Evolutionary conservation across 176 grass and related monocot species (phyloP).

Genomic region (Ampelocalamus luodianensis): DNA sequence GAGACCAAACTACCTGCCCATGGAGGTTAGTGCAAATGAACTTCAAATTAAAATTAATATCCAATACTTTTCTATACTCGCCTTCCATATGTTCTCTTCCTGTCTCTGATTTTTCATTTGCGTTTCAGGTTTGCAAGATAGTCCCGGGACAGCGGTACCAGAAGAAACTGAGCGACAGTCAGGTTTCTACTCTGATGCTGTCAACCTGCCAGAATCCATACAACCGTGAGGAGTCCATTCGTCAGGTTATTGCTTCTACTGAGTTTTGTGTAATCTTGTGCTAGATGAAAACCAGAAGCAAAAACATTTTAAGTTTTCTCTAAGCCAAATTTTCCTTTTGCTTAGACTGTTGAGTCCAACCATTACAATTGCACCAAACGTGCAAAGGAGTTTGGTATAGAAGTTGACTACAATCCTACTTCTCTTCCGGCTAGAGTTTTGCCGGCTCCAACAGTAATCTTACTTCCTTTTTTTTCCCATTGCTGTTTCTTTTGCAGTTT

Average conservation of each 20-base stretch:
- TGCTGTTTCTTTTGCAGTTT: neutral
- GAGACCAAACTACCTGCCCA: conserved; percentile 70
- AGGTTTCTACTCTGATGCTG: conserved; percentile 43
- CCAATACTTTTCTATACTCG: neutral
- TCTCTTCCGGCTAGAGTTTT: conserved; percentile 61
- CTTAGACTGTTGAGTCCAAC: conserved; percentile 54
- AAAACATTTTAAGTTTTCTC: conserved; percentile 13
- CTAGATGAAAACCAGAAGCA: neutral
- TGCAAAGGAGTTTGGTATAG: conserved; percentile 74
- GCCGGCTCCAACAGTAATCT: conserved; percentile 51
- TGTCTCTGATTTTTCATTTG: conserved; percentile 23
- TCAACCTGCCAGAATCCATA: conserved; percentile 48
- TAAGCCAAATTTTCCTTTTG: conserved; percentile 18
- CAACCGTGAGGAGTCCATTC: conserved; percentile 40
- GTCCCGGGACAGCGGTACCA: conserved; percentile 62
- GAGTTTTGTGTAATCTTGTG: conserved; percentile 2
- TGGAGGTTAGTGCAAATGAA: conserved; percentile 63
- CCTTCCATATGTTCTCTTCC: conserved; percentile 3
- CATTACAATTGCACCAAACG: conserved; percentile 51
- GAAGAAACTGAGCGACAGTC: conserved; percentile 53
- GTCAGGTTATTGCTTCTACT: conserved; percentile 38
- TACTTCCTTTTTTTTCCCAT: neutral
- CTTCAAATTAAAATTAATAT: conserved; percentile 21
- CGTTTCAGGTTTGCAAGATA: conserved; percentile 65
- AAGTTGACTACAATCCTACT: conserved; percentile 52